Evolutionary conservation across 306 rosid species (phyloP), one percentile per base, ranked within the genome.

Genomic region (Echinosophora koreensis): DNA sequence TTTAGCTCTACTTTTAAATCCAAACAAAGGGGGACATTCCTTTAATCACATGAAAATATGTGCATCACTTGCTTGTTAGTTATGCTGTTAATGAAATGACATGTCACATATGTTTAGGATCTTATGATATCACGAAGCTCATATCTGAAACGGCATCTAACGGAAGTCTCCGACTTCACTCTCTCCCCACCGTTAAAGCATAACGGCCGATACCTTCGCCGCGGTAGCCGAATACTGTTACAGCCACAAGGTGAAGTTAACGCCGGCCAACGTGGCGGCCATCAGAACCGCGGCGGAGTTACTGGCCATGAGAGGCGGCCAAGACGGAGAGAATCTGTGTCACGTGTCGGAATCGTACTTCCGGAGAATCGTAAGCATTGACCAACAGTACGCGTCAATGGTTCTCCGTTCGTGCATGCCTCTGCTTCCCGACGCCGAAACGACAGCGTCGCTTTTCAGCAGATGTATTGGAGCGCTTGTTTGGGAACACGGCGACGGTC

Each of bases 361-460:
- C 52, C 66, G 82, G 37, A 78, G 85, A 38, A 83, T 88, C 0
- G 70, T 92, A 0, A 83, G 86, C 41, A 77, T 79, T 16, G 90
- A 86, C 76, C 55, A 74, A 55, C 90, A 87, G 49, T 85, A 83
- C 58, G 82, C 90, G n/a, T 81, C 84, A 2, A 73, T 83, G 22
- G 89, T 90, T 76, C 87, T 94, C 58, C 91, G 93, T 3, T 87
- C 98, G 64, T 89, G 96, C 61, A 27, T 94, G 58, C 13, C 82
- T 13, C 63, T 94, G 77, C 96, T 94, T 63, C 98, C 98, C 0
- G 97, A 91, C n/a, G 89, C 90, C 0, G 98, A 94, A 90, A 94
- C 96, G 80, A 82, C 80, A 9, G 88, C 93, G 77, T 82, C 74
- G 79, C 73, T 94, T 1, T 80, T 80, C 6, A 94, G 97, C 65